Percentiles rank a stretch among this genome's conserved stretches.
These are phyloP conservation scores for Pogostemon cablin DNA, from an alignment of 257 asterid species.

Conservation along the genomic window DNA sequence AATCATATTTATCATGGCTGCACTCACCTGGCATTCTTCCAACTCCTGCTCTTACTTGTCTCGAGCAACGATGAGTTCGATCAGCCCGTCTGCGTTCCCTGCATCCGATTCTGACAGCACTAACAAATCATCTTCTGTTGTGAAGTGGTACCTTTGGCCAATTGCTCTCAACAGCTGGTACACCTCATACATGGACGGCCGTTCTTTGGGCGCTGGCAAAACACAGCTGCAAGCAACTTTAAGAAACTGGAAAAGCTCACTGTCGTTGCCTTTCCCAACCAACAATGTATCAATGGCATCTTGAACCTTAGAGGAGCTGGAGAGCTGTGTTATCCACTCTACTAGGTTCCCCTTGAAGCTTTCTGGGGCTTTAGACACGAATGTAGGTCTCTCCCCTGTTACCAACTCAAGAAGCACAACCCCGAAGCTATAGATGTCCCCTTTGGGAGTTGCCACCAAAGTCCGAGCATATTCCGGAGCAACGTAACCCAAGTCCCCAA, in stretches of 20 bases:
- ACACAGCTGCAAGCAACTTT: conserved; percentile 79
- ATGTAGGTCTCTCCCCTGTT: conserved; percentile 61
- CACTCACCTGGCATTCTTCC: conserved; percentile 28
- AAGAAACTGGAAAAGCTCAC: conserved; percentile 67
- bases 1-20: conserved; percentile 35
- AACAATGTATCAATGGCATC: conserved; percentile 63
- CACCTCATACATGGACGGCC: conserved; percentile 82
- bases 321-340: conserved; percentile 66
- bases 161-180: conserved; percentile 69
- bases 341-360: conserved; percentile 69
- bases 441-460: conserved; percentile 81
- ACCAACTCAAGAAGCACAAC: conserved; percentile 81
- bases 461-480: conserved; percentile 76
- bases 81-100: conserved; percentile 40
- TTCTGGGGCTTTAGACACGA: conserved; percentile 59
- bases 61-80: conserved; percentile 68
- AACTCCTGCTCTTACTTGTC: conserved; percentile 32
- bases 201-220: conserved; percentile 60
- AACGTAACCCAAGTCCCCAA: conserved; percentile 77
- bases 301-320: conserved; percentile 52
- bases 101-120: conserved; percentile 42
- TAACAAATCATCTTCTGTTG: conserved; percentile 56
- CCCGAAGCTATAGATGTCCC: conserved; percentile 83
- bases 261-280: conserved; percentile 58
- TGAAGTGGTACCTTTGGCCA: conserved; percentile 59